These are phyloP conservation scores for Amaranthus hypochondriacus DNA, from an alignment of 148 eudicot species.

Conservation along the genomic window DNA sequence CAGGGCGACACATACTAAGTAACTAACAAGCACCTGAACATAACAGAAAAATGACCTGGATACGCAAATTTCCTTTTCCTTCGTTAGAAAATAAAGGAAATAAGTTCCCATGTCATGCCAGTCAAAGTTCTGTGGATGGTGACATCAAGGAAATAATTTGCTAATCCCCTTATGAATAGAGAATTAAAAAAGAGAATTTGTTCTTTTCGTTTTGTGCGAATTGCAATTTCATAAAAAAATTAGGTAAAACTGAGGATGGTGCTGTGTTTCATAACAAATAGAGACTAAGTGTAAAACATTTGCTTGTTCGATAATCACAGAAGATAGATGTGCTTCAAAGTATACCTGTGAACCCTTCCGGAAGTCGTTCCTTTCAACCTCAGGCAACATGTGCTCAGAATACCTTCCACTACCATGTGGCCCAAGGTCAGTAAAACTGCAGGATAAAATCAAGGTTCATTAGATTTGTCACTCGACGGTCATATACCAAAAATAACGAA, in stretches of 20 bases:
- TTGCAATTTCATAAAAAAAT: too few species aligned
- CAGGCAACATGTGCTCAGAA: constrained; percentile 54
- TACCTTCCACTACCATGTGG: constrained; percentile 61
- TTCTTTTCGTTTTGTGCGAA: too few species aligned
- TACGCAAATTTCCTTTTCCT: neutral
- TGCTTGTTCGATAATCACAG: neutral
- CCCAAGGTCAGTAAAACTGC: constrained; percentile 55
- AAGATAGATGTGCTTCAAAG: neutral
- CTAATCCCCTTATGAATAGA: too few species aligned
- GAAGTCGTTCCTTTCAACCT: constrained; percentile 50
- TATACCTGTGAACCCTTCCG: constrained; percentile 62
- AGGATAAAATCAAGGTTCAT: constrained; percentile 6
- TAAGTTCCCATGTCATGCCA: neutral
- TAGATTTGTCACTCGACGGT: constrained; percentile 11
- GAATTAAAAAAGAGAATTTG: too few species aligned
- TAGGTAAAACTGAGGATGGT: neutral
- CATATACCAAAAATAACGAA: neutral
- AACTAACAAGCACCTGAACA: neutral
- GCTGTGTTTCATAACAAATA: neutral
- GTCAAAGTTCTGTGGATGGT: neutral
- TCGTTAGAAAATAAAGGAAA: neutral
- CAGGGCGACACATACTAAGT: neutral
- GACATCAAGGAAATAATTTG: too few species aligned
- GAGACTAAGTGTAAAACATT: constrained; percentile 10
- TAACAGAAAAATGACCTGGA: neutral